These are phyloP conservation scores for Botrytis cinerea DNA, from an alignment of 2,329 filamentous ascomycete species.

Conservation along the genomic window DNA sequence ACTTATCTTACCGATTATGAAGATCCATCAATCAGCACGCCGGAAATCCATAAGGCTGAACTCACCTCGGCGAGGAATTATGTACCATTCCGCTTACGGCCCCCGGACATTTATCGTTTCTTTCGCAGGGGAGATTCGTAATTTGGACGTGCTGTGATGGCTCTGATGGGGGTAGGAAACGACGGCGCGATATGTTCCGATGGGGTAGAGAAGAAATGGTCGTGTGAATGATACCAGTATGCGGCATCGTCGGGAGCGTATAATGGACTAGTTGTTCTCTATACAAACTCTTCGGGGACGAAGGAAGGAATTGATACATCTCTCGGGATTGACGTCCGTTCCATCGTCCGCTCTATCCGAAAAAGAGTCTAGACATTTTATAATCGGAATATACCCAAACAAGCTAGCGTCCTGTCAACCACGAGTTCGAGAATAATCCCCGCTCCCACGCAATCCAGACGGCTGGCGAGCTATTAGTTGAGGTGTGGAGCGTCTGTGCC, in stretches of 20 bases:
- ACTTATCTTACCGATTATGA: neutral
- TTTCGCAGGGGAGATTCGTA: neutral
- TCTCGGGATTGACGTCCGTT: neutral
- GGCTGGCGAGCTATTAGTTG: neutral
- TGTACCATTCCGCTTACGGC: neutral
- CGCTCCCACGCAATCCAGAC: neutral
- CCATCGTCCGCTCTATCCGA: neutral
- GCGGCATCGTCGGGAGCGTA: neutral
- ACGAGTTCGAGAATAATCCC: neutral
- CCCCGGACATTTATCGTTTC: neutral
- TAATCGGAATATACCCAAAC: neutral
- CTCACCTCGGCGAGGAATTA: slow-evolving; percentile 9
- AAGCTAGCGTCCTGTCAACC: neutral
- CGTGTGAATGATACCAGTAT: neutral
- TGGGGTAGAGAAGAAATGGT: neutral
- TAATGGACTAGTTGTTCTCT: neutral
- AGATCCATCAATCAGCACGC: neutral
- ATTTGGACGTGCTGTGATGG: neutral
- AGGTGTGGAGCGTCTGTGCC: neutral
- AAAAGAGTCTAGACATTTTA: neutral
- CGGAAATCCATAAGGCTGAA: neutral
- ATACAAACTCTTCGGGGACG: neutral
- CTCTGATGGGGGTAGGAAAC: neutral
- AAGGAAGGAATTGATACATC: neutral
- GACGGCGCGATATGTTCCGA: slow-evolving; percentile 1